Evolutionary conservation across 2,329 filamentous ascomycete genomes (phyloP).

Genomic region (Pseudopyricularia cyperi): DNA sequence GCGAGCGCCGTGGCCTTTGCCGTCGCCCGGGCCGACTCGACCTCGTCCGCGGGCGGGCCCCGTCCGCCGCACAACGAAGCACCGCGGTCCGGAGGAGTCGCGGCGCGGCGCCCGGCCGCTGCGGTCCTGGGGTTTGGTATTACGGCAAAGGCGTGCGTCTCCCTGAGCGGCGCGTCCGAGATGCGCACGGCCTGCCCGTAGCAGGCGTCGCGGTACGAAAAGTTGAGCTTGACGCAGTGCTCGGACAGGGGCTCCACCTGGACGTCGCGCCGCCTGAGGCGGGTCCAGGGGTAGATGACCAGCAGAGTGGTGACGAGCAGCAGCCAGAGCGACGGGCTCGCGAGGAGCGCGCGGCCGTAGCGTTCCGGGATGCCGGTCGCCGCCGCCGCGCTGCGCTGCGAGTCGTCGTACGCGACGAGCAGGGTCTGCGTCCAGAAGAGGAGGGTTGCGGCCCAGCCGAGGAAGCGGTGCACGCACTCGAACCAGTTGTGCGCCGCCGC

Average conservation of each 20-base stretch:
- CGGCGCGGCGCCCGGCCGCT: neutral
- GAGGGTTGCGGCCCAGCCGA: slow-evolving; percentile 18
- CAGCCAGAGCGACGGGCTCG: slow-evolving; percentile 48
- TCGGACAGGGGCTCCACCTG: slow-evolving; percentile 53
- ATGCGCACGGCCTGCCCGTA: slow-evolving; percentile 46
- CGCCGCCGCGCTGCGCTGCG: too few relatives aligned
- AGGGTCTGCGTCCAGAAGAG: slow-evolving; percentile 54
- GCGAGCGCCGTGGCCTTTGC: neutral
- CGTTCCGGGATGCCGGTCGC: too few relatives aligned
- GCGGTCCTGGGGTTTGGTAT: slow-evolving; percentile 42
- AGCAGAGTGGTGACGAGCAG: slow-evolving; percentile 49
- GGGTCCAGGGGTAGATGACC: slow-evolving; percentile 60
- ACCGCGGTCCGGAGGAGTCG: too few relatives aligned
- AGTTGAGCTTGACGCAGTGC: slow-evolving; percentile 60
- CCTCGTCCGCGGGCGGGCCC: neutral
- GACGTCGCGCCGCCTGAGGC: slow-evolving; percentile 55
- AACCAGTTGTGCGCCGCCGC: slow-evolving; percentile 19
- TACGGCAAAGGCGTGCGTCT: slow-evolving; percentile 68
- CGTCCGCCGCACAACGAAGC: too few relatives aligned
- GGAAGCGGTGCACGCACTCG: slow-evolving; percentile 21
- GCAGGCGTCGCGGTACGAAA: slow-evolving; percentile 47
- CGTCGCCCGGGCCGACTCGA: slow-evolving; percentile 5
- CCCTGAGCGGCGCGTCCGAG: slow-evolving; percentile 47
- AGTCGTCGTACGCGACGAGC: slow-evolving; percentile 34
- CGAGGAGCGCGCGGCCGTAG: slow-evolving; percentile 22